These are phyloP conservation scores for Hibiscus syriacus DNA, from an alignment of 345 rosid genomes.

Conservation along the genomic window DNA sequence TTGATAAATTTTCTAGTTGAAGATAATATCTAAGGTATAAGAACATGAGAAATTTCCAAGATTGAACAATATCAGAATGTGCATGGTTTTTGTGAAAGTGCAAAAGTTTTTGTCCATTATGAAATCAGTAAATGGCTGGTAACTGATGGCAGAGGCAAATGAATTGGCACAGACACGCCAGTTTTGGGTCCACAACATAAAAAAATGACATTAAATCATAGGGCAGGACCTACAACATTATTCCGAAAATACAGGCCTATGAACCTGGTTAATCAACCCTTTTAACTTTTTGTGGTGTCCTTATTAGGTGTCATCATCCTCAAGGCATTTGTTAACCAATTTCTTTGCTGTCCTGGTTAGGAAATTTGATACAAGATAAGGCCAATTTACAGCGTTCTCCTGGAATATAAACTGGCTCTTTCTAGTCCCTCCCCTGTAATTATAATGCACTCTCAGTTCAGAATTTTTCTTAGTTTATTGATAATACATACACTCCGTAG, in stretches of 20 bases:
- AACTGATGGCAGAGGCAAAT: background rate
- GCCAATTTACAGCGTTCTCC: background rate
- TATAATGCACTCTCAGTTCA: no score
- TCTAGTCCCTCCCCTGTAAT: no score
- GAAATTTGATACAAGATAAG: background rate
- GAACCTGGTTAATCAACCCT: slow-evolving; percentile 8
- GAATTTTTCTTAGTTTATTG: no score
- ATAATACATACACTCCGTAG: no score
- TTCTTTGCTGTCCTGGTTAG: background rate
- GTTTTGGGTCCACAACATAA: slow-evolving; percentile 5
- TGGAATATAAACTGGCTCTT: slow-evolving; percentile 1
- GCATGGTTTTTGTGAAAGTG: background rate
- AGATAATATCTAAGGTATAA: background rate
- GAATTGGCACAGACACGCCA: background rate
- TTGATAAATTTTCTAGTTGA: background rate
- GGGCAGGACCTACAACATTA: slow-evolving; percentile 9
- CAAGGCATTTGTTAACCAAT: background rate
- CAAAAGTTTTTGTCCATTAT: background rate
- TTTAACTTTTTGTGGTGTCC: slow-evolving; percentile 8
- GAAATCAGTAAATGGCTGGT: background rate
- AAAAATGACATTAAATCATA: background rate
- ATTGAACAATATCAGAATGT: background rate
- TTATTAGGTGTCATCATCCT: slow-evolving; percentile 17
- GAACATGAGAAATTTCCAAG: background rate
- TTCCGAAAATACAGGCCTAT: background rate